A percentile compares a stretch with the other conserved stretches of the same genome.
These are phyloP conservation scores for Pichia scutulata DNA, from an alignment of 805 yeast genomes.

Conservation along the genomic window DNA sequence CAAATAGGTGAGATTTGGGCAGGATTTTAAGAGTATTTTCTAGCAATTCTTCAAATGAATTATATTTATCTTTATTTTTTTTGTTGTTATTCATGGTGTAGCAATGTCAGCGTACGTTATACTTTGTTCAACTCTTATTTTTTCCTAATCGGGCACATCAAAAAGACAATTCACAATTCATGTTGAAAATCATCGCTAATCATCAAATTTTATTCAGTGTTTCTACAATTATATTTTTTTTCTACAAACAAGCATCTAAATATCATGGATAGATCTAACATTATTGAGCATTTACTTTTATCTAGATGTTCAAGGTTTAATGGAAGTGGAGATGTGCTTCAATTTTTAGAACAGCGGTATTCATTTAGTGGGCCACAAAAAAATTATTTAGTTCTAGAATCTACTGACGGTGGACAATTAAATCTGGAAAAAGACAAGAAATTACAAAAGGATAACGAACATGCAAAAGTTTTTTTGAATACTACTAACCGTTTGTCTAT, in stretches of 20 bases:
- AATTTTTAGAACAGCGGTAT: constrained; percentile 39
- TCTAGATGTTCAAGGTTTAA: constrained; percentile 35
- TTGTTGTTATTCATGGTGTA: neutral
- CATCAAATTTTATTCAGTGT: neutral
- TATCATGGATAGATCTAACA: constrained; percentile 35
- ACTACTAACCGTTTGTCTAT: neutral
- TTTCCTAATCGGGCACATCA: neutral
- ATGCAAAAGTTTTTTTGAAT: neutral
- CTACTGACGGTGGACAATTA: constrained; percentile 28
- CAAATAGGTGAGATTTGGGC: neutral
- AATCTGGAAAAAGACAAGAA: constrained; percentile 10
- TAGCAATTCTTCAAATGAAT: neutral
- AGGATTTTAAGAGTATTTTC: neutral
- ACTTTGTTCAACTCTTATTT: neutral
- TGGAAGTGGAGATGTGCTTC: constrained; percentile 29
- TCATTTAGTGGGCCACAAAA: constrained; percentile 39
- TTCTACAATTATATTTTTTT: neutral
- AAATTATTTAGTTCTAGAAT: constrained; percentile 34
- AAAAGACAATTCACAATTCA: neutral
- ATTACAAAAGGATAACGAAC: constrained; percentile 13
- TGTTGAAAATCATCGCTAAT: neutral
- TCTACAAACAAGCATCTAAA: neutral
- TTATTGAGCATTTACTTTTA: constrained; percentile 40
- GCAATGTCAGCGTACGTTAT: neutral
- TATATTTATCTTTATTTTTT: neutral